phyloP scores from a whole-genome alignment of 805 yeast genomes.

The Sugiyamaella smithiae region DNA sequence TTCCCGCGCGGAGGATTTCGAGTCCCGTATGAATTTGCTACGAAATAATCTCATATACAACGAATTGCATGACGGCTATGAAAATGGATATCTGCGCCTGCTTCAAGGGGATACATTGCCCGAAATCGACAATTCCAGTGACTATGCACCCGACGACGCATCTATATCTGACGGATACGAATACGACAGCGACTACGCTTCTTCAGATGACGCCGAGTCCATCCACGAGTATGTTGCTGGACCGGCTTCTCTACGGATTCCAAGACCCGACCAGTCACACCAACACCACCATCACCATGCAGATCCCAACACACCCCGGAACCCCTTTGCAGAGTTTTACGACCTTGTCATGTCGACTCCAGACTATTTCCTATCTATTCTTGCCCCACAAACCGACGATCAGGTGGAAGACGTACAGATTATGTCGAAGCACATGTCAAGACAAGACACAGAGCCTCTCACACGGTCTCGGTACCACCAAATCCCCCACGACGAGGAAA shows the following conservation, averaged over 20 bases:
- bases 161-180: constrained; percentile 17
- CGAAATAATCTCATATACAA: constrained; percentile 16
- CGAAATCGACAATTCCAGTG: constrained; percentile 40
- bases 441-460: constrained; percentile 3
- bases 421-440: constrained; percentile 31
- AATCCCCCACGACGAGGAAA: constrained; percentile 9
- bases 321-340: constrained; percentile 16
- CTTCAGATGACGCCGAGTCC: constrained; percentile 23
- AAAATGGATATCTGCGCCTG: constrained; percentile 29
- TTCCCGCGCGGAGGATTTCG: constrained; percentile 11
- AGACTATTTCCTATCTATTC: constrained; percentile 27
- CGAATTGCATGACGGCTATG: constrained; percentile 17
- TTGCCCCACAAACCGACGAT: constrained; percentile 30
- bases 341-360: constrained; percentile 25
- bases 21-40: constrained; percentile 2
- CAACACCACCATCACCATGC: background rate
- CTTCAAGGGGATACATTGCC: constrained; percentile 34
- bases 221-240: constrained; percentile 2
- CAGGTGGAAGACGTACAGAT: constrained; percentile 31
- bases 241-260: background rate
- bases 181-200: constrained; percentile 22
- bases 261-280: too few species aligned
- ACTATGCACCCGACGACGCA: constrained; percentile 28
- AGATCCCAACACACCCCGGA: background rate
- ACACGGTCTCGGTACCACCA: constrained; percentile 14